These are phyloP conservation scores for Claviceps quebecensis DNA, from an alignment of 2,329 filamentous ascomycete genomes.

Conservation along the genomic window DNA sequence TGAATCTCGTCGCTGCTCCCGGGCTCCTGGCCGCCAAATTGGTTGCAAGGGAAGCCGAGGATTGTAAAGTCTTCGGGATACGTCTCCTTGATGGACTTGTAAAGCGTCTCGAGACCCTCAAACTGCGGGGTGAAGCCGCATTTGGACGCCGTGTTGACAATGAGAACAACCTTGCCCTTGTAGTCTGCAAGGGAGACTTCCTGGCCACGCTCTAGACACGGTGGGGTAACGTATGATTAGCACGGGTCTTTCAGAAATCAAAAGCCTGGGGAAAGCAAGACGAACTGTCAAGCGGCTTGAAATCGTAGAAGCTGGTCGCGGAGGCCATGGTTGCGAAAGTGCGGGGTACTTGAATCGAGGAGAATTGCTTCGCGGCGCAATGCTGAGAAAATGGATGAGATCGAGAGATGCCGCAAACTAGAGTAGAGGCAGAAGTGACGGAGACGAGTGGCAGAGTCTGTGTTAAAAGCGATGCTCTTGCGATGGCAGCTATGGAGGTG, in stretches of 20 bases:
- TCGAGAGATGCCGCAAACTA: background rate
- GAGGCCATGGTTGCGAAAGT: conserved; percentile 22
- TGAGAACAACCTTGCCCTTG: conserved; percentile 83
- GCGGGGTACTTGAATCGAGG: conserved; percentile 1
- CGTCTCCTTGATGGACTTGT: conserved; percentile 58
- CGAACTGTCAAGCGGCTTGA: conserved; percentile 67
- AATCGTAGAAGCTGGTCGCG: conserved; percentile 56
- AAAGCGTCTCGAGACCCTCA: conserved; percentile 76
- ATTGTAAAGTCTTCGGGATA: conserved; percentile 68
- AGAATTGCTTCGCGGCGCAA: background rate
- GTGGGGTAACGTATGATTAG: conserved; percentile 7
- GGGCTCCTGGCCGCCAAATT: conserved; percentile 86
- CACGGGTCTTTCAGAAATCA: background rate
- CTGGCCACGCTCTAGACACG: conserved; percentile 38
- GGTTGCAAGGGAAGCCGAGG: conserved; percentile 96
- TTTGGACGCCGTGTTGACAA: conserved; percentile 97
- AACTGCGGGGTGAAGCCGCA: conserved; percentile 98
- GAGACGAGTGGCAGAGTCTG: background rate
- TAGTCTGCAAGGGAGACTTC: conserved; percentile 57
- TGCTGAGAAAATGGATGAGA: background rate
- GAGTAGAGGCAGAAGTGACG: background rate
- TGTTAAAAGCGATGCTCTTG: conserved; percentile 4
- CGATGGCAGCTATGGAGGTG: conserved; percentile 1
- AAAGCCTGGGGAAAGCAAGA: background rate
- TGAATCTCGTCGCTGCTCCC: conserved; percentile 70